Conservation (phyloP, 805 yeast species). For the Zygoascus biomembranicola region DNA sequence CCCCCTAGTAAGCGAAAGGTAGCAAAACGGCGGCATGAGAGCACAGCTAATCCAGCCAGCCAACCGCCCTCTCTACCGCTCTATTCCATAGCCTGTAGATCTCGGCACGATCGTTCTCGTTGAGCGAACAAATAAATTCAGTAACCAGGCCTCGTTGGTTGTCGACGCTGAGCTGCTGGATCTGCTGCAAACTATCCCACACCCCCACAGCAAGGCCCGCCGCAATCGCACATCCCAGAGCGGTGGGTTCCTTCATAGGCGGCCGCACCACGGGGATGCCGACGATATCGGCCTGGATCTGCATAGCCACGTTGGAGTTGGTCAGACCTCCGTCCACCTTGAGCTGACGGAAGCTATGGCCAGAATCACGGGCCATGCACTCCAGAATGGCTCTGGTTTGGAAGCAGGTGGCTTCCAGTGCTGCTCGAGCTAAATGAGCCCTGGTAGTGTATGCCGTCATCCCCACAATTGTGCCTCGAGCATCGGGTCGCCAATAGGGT, state of each 20-base stretch:
- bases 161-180: slow-evolving; percentile 24
- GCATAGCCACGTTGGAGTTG: slow-evolving; percentile 82
- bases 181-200: slow-evolving; percentile 73
- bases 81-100: slow-evolving; percentile 74
- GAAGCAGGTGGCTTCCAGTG: slow-evolving; percentile 89
- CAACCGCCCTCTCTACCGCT: slow-evolving; percentile 72
- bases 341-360: slow-evolving; percentile 40
- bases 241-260: slow-evolving; percentile 81
- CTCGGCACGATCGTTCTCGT: slow-evolving; percentile 49
- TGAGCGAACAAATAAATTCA: slow-evolving; percentile 34
- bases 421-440: slow-evolving; percentile 88
- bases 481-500: slow-evolving; percentile 91
- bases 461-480: slow-evolving; percentile 89
- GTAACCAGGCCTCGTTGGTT: slow-evolving; percentile 8
- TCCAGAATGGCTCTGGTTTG: slow-evolving; percentile 85
- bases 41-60: slow-evolving; percentile 51
- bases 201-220: slow-evolving; percentile 71
- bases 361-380: slow-evolving; percentile 84
- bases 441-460: slow-evolving; percentile 89
- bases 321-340: slow-evolving; percentile 94
- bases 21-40: not conserved
- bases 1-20: too few relatives aligned
- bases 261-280: slow-evolving; percentile 84
- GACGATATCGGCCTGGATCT: slow-evolving; percentile 84
- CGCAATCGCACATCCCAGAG: slow-evolving; percentile 93